These are phyloP conservation scores for Alnus glutinosa DNA, from an alignment of 306 rosid genomes.

Conservation along the genomic window DNA sequence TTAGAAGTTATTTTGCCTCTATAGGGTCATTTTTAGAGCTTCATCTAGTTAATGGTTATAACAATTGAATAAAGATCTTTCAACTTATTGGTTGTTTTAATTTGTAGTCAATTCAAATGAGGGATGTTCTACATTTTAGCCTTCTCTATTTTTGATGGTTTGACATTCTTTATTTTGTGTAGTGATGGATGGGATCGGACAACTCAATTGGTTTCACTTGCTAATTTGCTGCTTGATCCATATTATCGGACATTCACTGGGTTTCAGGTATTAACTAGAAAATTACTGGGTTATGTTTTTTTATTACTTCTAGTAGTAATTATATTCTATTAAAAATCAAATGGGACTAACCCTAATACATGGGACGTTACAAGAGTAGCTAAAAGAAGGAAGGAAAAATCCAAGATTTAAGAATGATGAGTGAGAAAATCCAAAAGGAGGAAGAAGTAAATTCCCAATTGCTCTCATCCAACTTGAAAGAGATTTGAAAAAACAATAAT, in stretches of 20 bases:
- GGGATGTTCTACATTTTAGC: neutral
- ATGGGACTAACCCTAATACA: neutral
- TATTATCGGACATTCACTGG: conserved; percentile 85
- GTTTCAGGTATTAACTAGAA: conserved; percentile 73
- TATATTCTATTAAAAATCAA: neutral
- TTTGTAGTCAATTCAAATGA: neutral
- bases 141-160: conserved; percentile 16
- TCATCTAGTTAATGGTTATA: conserved; percentile 16
- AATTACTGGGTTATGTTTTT: conserved; percentile 20
- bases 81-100: neutral
- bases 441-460: no score
- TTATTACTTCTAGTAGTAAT: neutral
- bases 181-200: conserved; percentile 99
- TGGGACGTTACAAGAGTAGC: neutral
- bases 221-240: conserved; percentile 93
- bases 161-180: conserved; percentile 19
- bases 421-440: neutral
- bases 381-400: neutral
- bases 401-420: neutral
- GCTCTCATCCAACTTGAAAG: no score
- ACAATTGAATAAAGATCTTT: conserved; percentile 11
- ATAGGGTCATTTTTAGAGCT: neutral
- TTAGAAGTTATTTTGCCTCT: neutral
- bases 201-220: conserved; percentile 88
- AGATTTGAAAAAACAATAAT: no score